These are phyloP conservation scores for Sclerotinia minor DNA, from an alignment of 2,329 filamentous ascomycete species.

Conservation along the genomic window DNA sequence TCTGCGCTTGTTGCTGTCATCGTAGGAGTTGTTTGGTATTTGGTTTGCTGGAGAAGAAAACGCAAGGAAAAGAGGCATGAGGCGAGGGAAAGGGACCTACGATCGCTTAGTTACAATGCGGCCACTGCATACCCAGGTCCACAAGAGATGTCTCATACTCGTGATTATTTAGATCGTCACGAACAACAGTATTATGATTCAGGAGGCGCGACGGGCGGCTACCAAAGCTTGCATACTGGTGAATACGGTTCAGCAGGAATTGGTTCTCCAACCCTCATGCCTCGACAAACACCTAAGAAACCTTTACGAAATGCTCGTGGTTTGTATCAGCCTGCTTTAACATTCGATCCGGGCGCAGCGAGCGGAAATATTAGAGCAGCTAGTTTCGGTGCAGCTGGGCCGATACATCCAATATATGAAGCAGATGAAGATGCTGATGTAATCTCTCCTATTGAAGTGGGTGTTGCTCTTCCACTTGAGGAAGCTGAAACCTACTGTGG, in stretches of 20 bases:
- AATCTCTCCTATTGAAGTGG: conserved; percentile 29
- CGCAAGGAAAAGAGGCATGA: conserved; percentile 44
- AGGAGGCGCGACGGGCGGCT: conserved; percentile 31
- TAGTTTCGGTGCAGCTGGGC: conserved; percentile 50
- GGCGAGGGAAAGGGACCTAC: conserved; percentile 55
- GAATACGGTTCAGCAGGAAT: conserved; percentile 31
- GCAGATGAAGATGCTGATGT: conserved; percentile 52
- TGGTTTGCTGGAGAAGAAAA: conserved; percentile 44
- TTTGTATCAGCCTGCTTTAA: conserved; percentile 45
- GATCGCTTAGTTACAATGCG: conserved; percentile 49
- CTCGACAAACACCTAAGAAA: conserved; percentile 42
- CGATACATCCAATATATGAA: conserved; percentile 65
- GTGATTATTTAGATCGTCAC: conserved; percentile 25
- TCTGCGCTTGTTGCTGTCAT: conserved; percentile 51
- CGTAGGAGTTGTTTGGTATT: conserved; percentile 52
- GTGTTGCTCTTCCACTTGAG: conserved; percentile 30
- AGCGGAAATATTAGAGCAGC: conserved; percentile 46
- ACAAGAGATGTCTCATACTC: conserved; percentile 31
- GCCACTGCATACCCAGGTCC: conserved; percentile 31
- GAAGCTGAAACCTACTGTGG: conserved; percentile 23
- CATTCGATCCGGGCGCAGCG: conserved; percentile 45
- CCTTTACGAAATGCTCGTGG: conserved; percentile 42
- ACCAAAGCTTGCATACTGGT: conserved; percentile 35
- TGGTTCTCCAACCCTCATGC: conserved; percentile 25
- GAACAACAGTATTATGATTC: conserved; percentile 36